Evolutionary conservation across 2,329 filamentous ascomycete genomes (phyloP).

Genomic region (Diaporthe citrichinensis): DNA sequence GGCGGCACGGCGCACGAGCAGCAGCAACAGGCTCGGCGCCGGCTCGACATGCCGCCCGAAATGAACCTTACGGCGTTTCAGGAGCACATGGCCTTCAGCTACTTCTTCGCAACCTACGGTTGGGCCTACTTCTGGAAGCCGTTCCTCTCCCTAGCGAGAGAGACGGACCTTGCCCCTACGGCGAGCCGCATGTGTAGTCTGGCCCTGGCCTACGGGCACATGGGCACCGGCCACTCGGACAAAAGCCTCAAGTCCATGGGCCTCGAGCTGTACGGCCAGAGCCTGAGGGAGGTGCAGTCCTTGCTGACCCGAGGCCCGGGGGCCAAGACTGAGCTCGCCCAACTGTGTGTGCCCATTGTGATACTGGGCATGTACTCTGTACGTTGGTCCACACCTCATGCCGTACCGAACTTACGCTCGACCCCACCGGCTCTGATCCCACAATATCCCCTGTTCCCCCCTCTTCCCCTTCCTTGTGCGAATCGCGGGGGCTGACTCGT

Average conservation of each 20-base stretch:
- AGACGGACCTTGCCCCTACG: conserved; percentile 42
- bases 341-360: conserved; percentile 38
- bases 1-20: conserved; percentile 6
- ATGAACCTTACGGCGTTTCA: conserved; percentile 46
- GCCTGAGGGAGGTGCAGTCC: conserved; percentile 39
- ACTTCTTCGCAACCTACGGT: conserved; percentile 48
- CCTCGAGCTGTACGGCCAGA: conserved; percentile 41
- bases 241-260: conserved; percentile 38
- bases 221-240: conserved; percentile 38
- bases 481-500: conserved; percentile 16
- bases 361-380: conserved; percentile 43
- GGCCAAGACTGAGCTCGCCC: conserved; percentile 35
- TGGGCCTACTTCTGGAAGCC: conserved; percentile 50
- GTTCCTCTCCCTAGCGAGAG: conserved; percentile 43
- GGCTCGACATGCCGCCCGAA: conserved; percentile 36
- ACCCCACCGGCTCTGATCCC: conserved; percentile 8
- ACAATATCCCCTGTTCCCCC: conserved; percentile 21
- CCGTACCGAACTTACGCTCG: background rate
- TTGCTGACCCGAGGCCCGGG: conserved; percentile 26
- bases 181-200: conserved; percentile 42
- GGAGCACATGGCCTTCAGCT: conserved; percentile 48
- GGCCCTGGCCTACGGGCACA: conserved; percentile 43
- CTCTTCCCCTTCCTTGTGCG: background rate
- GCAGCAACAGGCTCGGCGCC: conserved; percentile 4
- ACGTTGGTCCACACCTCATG: conserved; percentile 15